phyloP scores from a whole-genome alignment of 495 filamentous ascomycete species.

The Neurospora intermedia region DNA sequence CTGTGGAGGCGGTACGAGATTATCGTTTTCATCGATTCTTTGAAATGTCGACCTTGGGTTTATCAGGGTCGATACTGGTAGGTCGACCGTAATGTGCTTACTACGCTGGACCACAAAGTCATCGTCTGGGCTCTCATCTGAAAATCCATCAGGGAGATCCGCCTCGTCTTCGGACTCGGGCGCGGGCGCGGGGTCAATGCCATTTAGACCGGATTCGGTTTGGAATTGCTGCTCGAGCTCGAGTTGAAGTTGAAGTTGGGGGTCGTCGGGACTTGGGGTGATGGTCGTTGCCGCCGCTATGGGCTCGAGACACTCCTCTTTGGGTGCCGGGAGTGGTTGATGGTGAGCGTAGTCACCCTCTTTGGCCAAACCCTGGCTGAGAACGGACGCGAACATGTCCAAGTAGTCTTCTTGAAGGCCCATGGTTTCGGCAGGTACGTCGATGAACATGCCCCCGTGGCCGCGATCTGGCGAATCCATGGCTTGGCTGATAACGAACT shows the following conservation, averaged over 20 bases:
- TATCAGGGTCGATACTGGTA: slow-evolving; percentile 15
- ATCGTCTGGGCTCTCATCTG: neutral
- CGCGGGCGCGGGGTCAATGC: neutral
- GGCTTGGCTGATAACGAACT: neutral
- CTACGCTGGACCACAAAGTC: neutral
- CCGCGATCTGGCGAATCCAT: neutral
- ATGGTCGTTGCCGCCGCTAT: neutral
- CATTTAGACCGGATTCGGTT: neutral
- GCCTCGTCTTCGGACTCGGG: neutral
- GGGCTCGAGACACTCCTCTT: neutral
- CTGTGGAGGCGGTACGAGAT: slow-evolving; percentile 9
- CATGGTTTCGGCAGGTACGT: neutral
- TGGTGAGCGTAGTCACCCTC: neutral
- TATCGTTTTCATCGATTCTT: neutral
- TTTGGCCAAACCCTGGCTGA: neutral
- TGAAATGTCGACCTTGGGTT: slow-evolving; percentile 7
- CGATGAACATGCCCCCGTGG: neutral
- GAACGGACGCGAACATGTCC: neutral
- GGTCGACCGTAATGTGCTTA: slow-evolving; percentile 8
- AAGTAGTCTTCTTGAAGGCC: neutral
- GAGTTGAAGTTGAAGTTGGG: neutral
- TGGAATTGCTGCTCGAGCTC: neutral
- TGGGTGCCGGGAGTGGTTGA: neutral
- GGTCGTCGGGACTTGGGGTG: neutral
- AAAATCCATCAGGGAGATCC: neutral